Percentiles rank a stretch among this genome's conserved stretches.
These are phyloP conservation scores for Rhodotorula diobovata DNA, from an alignment of 768 basidiomycete genomes.

Conservation along the genomic window DNA sequence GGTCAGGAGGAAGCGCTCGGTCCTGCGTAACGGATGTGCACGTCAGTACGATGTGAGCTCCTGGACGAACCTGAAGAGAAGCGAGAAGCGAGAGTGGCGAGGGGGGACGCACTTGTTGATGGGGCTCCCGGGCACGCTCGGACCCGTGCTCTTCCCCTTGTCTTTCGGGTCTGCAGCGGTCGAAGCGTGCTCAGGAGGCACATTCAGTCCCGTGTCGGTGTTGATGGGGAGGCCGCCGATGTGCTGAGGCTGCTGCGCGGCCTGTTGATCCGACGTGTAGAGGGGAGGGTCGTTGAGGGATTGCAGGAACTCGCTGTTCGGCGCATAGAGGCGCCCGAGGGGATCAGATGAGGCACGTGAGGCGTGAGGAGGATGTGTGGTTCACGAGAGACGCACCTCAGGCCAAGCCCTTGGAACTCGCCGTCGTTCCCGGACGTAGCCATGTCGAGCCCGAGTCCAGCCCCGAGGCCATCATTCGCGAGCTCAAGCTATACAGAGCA, in stretches of 20 bases:
- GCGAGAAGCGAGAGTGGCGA: background rate
- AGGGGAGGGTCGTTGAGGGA: conserved; percentile 63
- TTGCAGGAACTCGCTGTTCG: conserved; percentile 86
- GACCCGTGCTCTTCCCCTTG: conserved; percentile 10
- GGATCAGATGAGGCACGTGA: too few species aligned
- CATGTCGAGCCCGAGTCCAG: conserved; percentile 29
- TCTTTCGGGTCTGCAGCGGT: background rate
- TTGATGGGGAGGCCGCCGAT: conserved; percentile 28
- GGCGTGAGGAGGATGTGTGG: background rate
- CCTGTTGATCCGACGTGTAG: conserved; percentile 49
- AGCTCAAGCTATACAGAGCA: conserved; percentile 57
- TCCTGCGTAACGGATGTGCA: conserved; percentile 54
- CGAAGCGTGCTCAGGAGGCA: background rate
- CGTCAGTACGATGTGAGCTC: background rate
- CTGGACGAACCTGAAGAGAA: too few species aligned
- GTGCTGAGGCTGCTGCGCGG: background rate
- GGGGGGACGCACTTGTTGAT: conserved; percentile 26
- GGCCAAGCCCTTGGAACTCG: conserved; percentile 41
- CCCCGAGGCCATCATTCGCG: conserved; percentile 27
- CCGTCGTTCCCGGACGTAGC: conserved; percentile 13
- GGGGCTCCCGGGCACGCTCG: conserved; percentile 32
- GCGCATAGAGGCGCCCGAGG: too few species aligned
- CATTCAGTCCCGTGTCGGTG: conserved; percentile 14
- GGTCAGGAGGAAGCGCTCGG: conserved; percentile 82
- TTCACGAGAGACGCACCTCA: conserved; percentile 34